A percentile compares a stretch with the other conserved stretches of the same genome.
phyloP scores from a whole-genome alignment of 2,329 filamentous ascomycete species.

The Arthrinium puccinioides region DNA sequence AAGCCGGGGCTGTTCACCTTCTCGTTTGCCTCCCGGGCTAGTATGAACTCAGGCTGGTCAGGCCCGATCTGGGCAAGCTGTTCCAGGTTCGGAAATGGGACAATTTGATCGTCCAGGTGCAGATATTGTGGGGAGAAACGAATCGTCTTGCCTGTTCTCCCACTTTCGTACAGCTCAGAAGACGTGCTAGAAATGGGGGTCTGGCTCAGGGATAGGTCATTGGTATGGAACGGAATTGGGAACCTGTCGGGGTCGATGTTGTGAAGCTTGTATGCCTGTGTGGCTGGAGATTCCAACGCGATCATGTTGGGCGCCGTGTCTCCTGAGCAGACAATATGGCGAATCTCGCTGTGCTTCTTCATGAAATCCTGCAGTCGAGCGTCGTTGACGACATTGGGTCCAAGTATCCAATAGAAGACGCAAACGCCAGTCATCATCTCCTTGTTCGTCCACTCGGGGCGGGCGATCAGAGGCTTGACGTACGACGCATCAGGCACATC shows the following conservation, averaged over 20 bases:
- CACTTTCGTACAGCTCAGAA: constrained; percentile 26
- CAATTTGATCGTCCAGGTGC: constrained; percentile 37
- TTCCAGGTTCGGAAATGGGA: constrained; percentile 41
- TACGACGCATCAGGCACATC: constrained; percentile 70
- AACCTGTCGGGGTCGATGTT: constrained; percentile 70
- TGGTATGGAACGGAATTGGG: constrained; percentile 59
- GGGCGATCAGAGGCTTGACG: constrained; percentile 59
- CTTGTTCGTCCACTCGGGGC: constrained; percentile 63
- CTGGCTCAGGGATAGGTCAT: constrained; percentile 28
- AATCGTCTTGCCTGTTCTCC: constrained; percentile 35
- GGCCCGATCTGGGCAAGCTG: constrained; percentile 32
- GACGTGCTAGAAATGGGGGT: constrained; percentile 5
- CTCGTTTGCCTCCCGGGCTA: constrained; percentile 42
- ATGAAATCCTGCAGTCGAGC: constrained; percentile 63
- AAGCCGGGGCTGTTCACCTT: constrained; percentile 17
- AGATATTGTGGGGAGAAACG: constrained; percentile 39
- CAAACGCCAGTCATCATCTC: constrained; percentile 61
- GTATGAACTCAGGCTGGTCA: constrained; percentile 29
- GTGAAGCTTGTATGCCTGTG: constrained; percentile 61
- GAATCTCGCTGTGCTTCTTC: constrained; percentile 46
- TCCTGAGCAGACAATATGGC: constrained; percentile 71
- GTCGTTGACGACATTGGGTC: constrained; percentile 57
- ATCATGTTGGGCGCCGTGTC: constrained; percentile 73
- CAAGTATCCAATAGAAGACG: constrained; percentile 76
- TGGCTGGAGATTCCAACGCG: constrained; percentile 58